Base-by-base conservation (phyloP, 2,329 filamentous ascomycete species). In the Macrophomina pseudophaseolina region DNA sequence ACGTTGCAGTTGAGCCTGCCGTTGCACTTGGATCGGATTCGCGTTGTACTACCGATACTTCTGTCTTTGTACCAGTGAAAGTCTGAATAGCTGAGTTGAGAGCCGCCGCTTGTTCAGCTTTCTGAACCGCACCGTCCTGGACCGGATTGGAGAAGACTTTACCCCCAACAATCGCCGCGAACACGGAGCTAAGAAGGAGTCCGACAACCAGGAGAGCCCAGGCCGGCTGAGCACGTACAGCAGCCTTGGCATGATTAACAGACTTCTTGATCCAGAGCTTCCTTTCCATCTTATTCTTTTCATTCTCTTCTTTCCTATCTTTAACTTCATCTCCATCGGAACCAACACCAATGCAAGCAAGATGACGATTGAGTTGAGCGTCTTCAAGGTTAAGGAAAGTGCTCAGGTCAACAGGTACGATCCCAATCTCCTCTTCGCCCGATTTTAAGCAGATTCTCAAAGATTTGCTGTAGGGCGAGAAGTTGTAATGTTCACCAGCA, bases 281-380 rank as follows among this genome's bases (percentile, higher is more conserved):
- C 38, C 23, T 44, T 48, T 42, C 63, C 33, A 23, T 40, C 66
- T 42, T 49, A 12, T 28, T 42, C 52, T 49, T 44, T 62, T 49
- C 42, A 49, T 16, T 49, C 44, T 49, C n/a, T 9, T 62, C 32
- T 12, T 49, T 28, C 42, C 8, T 23, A 38, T 49, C 42, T 8
- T 38, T 23, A 23, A 23, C 18, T 42, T 28, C 46, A 23, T 62
- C 44, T 49, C 18, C 58, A 62, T 49, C 18, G 16, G 44, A 62
- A 28, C 51, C 63, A 11, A 65, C 51, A 12, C 64, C 75, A 54
- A 79, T 74, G 28, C 70, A 69, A 42, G 76, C 75, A 42, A 79
- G 66, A 66, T 79, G 77, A n/a, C 77, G 75, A 46, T 78, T 79
- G 49, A 79, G 66, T 59, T 78, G 73, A n/a, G 68, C 71, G 23